Conservation (phyloP, 2,329 filamentous ascomycete species). For the Penicillium sclerotigenum region DNA sequence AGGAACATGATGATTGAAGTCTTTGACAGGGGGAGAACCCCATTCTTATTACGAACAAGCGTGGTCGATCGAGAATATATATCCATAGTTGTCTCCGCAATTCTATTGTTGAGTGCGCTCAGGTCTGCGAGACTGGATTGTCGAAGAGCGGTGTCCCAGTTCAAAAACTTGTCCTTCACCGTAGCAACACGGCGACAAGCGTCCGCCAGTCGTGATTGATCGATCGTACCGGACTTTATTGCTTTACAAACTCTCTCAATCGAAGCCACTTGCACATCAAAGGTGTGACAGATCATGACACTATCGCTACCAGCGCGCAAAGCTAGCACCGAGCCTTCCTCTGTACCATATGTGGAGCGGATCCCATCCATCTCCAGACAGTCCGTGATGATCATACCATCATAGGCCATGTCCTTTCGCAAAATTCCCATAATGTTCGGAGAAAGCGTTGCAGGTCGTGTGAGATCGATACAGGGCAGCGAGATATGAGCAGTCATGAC, state of each 20-base stretch:
- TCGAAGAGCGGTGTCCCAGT: conserved; percentile 31
- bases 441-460: conserved; percentile 43
- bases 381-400: conserved; percentile 46
- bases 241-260: conserved; percentile 41
- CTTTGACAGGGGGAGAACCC: conserved; percentile 32
- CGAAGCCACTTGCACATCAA: conserved; percentile 40
- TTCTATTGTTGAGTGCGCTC: conserved; percentile 24
- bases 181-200: conserved; percentile 35
- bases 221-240: conserved; percentile 35
- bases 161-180: conserved; percentile 39
- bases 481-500: conserved; percentile 49
- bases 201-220: conserved; percentile 30
- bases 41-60: conserved; percentile 34
- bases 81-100: conserved; percentile 30
- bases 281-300: conserved; percentile 48
- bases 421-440: conserved; percentile 38
- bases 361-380: conserved; percentile 49
- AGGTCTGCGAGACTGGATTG: conserved; percentile 19
- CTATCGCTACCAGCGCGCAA: conserved; percentile 46
- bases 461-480: conserved; percentile 35
- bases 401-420: conserved; percentile 43
- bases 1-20: conserved; percentile 36
- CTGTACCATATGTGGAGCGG: conserved; percentile 41
- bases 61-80: conserved; percentile 43
- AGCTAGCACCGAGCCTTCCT: conserved; percentile 41